Evolutionary conservation across 208 protist species (phyloP).

Genomic region (Balamuthia mandrillaris): DNA sequence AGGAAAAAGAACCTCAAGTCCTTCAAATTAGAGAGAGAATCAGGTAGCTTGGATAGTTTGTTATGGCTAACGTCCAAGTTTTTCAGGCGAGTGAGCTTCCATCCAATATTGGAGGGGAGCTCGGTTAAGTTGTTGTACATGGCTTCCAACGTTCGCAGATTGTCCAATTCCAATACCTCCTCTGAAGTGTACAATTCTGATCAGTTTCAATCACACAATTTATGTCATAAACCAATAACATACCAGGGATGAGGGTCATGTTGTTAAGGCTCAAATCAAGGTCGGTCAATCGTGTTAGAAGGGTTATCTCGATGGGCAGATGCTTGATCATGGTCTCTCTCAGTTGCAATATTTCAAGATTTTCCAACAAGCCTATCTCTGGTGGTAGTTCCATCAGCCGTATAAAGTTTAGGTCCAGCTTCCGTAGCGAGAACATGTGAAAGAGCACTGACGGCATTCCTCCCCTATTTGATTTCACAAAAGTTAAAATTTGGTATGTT

Average conservation of each 20-base stretch:
- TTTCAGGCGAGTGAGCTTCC: slow-evolving; percentile 15
- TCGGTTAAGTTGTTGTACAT: slow-evolving; percentile 26
- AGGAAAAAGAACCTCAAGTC: too few relatives aligned
- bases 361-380: background rate
- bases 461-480: background rate
- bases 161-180: slow-evolving; percentile 17
- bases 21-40: background rate
- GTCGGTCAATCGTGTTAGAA: background rate
- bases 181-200: background rate
- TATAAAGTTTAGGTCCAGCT: slow-evolving; percentile 37
- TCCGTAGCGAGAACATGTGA: background rate
- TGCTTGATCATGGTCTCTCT: slow-evolving; percentile 34
- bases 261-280: slow-evolving; percentile 34
- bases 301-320: slow-evolving; percentile 8
- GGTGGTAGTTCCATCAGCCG: background rate
- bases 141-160: slow-evolving; percentile 9
- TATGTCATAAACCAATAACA: background rate
- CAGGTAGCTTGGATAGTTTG: slow-evolving; percentile 30
- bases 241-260: background rate
- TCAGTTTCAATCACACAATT: background rate
- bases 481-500: background rate
- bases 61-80: slow-evolving; percentile 37
- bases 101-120: background rate
- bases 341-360: slow-evolving; percentile 30
- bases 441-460: slow-evolving; percentile 21